Evolutionary conservation across 164 flowering plant genomes (phyloP).

Genomic region (Macadamia tetraphylla): DNA sequence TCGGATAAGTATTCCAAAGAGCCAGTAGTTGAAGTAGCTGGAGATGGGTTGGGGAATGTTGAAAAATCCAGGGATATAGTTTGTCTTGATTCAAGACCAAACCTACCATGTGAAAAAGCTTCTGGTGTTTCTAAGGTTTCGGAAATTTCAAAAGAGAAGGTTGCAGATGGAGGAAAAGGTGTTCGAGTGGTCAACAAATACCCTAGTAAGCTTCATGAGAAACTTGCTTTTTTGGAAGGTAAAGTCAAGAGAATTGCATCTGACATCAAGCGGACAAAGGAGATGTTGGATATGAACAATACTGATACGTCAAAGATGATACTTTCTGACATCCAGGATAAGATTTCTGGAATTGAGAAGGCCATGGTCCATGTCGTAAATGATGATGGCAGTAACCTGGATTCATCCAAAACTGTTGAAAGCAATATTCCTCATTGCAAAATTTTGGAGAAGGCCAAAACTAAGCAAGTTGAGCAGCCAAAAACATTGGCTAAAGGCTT

Average conservation of each 20-base stretch:
- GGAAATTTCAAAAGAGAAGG: conserved; percentile 28
- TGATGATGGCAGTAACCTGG: conserved; percentile 25
- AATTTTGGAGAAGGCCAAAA: conserved; percentile 14
- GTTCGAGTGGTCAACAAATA: conserved; percentile 27
- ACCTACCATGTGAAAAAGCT: conserved; percentile 14
- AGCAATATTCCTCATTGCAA: conserved; percentile 11
- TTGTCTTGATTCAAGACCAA: conserved; percentile 1
- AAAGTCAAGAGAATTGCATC: conserved; percentile 90
- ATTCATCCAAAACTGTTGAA: conserved; percentile 9
- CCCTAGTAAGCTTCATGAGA: conserved; percentile 82
- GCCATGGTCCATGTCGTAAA: conserved; percentile 52
- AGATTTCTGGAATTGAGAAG: conserved; percentile 87
- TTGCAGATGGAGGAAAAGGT: conserved; percentile 17
- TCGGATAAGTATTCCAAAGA: conserved; percentile 5
- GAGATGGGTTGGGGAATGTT: conserved; percentile 5
- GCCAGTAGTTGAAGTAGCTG: conserved; percentile 10
- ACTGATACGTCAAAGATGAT: conserved; percentile 68
- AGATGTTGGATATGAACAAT: conserved; percentile 81
- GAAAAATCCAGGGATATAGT: conserved; percentile 1
- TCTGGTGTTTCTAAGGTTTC: conserved; percentile 7
- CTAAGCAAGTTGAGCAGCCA: conserved; percentile 7
- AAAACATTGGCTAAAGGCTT: conserved; percentile 39
- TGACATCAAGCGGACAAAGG: conserved; percentile 87
- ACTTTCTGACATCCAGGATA: conserved; percentile 80
- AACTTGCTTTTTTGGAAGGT: conserved; percentile 85